Evolutionary conservation across 2,329 filamentous ascomycete species (phyloP), one percentile per base, ranked within the genome.

Genomic region (Fusarium transvaalense): DNA sequence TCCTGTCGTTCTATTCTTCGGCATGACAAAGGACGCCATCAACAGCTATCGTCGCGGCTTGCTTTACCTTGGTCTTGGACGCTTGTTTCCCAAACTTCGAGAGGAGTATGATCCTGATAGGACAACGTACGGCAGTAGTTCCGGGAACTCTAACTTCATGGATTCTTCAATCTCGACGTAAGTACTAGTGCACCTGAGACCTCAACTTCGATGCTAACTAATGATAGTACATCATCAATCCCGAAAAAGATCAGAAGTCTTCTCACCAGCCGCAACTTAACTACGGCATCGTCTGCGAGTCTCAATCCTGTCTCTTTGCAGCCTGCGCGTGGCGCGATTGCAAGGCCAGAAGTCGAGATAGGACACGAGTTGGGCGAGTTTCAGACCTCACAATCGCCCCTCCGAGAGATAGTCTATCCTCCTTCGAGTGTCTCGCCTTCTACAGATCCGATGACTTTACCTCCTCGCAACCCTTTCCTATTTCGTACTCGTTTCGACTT

Each of bases 1-100:
- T 2, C 79, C 82, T 46, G 80, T 88, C 47, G 84, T 88, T 41
- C 41, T 82, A 31, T 87, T 86, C 75, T 89, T 88, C 56, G 86
- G 87, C 45, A 82, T 82, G 60, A 86, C 84, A n/a, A 80, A 80
- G 27, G 86, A 88, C 31, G 84, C 84, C 13, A 77, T 83, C 62
- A 84, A 85, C 58, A 78, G 78, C 53, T 88, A 88, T 73, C 79
- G 84, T 21, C 53, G 65, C 2, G 68, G 74, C 8, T 69, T 83
- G 8, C 71, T 85, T 8, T 65, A 61, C 10, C 4, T 83, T 27
- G 82, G 85, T 0, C 70, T 86, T 2, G 83, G 81, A 31, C 76
- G 64, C 27, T 17, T 83, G 19, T 86, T 84, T 62, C 82, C 84
- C 1, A 64, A 65, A 6, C 77, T 86, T 7, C 64, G 76, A 10